phyloP scores from a whole-genome alignment of 2,329 filamentous ascomycete species.

The Canariomyces notabilis region DNA sequence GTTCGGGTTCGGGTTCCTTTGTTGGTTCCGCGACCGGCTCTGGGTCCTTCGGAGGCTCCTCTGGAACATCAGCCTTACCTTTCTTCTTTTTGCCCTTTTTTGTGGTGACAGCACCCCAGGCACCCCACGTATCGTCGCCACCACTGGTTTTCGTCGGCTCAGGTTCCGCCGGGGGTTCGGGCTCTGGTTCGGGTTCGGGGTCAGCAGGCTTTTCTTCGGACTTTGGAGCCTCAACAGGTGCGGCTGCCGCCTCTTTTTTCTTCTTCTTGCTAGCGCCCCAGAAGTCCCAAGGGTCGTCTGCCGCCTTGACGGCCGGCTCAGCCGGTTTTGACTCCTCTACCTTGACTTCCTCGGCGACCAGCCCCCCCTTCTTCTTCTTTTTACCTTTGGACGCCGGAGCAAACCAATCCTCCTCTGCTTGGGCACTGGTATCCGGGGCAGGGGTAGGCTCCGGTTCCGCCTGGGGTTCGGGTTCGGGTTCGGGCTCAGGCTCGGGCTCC shows the following conservation, averaged over 20 bases:
- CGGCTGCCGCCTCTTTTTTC: constrained; percentile 9
- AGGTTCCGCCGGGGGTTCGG: constrained; percentile 6
- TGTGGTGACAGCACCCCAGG: background rate
- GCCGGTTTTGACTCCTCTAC: constrained; percentile 25
- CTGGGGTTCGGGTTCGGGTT: constrained; percentile 12
- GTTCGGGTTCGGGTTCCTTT: constrained; percentile 12
- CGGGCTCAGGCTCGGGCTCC: constrained; percentile 19
- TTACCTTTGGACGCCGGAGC: constrained; percentile 29
- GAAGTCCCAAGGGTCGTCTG: constrained; percentile 27
- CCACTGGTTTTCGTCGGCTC: background rate
- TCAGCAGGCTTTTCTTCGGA: constrained; percentile 15
- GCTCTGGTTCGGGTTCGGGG: constrained; percentile 18
- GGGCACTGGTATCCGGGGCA: constrained; percentile 13
- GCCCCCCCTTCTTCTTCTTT: constrained; percentile 40
- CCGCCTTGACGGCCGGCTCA: constrained; percentile 23
- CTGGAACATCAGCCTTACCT: constrained; percentile 17
- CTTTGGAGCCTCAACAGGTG: constrained; percentile 15
- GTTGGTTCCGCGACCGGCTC: constrained; percentile 2
- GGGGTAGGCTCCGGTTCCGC: constrained; percentile 27
- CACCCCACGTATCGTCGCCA: background rate
- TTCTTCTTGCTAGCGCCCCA: constrained; percentile 30
- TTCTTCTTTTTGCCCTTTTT: constrained; percentile 27
- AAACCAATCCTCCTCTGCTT: constrained; percentile 29
- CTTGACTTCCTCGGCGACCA: constrained; percentile 19
- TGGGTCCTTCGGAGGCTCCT: constrained; percentile 8